phyloP scores from a whole-genome alignment of 306 rosid species.

The Hylodesmum podocarpum region DNA sequence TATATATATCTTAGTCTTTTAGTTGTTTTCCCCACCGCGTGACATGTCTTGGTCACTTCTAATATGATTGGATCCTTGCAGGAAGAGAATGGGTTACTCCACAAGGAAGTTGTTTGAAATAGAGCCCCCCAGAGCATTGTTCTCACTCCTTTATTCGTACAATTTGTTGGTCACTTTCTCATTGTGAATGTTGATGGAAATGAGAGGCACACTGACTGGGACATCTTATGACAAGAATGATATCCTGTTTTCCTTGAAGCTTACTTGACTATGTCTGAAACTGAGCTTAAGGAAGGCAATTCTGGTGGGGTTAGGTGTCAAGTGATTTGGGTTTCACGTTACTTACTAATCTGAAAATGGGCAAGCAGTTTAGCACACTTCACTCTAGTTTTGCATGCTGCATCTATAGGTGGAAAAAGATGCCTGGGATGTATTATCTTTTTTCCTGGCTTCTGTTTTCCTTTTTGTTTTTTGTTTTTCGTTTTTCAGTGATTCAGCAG shows the following conservation, averaged over 20 bases:
- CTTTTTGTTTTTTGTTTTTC: not conserved
- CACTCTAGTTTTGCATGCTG: constrained; percentile 19
- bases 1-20: not conserved
- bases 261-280: constrained; percentile 11
- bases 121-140: constrained; percentile 13
- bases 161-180: constrained; percentile 32
- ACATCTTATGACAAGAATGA: constrained; percentile 28
- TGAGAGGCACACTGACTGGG: constrained; percentile 24
- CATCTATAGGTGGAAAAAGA: constrained; percentile 28
- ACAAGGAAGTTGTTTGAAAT: constrained; percentile 39
- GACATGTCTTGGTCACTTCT: constrained; percentile 18
- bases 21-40: not conserved
- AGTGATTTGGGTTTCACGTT: constrained; percentile 12
- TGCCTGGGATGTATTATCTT: constrained; percentile 29
- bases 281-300: constrained; percentile 30
- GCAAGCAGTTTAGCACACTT: constrained; percentile 32
- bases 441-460: constrained; percentile 1
- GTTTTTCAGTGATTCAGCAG: constrained; percentile 20
- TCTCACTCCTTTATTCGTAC: constrained; percentile 29
- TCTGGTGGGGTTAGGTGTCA: not conserved
- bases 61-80: constrained; percentile 45
- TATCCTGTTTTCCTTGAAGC: constrained; percentile 30
- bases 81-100: constrained; percentile 58
- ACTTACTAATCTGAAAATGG: constrained; percentile 33
- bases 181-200: constrained; percentile 39